Evolutionary conservation across 139 green algal species (phyloP).

Genomic region (Chlorella sp.): DNA sequence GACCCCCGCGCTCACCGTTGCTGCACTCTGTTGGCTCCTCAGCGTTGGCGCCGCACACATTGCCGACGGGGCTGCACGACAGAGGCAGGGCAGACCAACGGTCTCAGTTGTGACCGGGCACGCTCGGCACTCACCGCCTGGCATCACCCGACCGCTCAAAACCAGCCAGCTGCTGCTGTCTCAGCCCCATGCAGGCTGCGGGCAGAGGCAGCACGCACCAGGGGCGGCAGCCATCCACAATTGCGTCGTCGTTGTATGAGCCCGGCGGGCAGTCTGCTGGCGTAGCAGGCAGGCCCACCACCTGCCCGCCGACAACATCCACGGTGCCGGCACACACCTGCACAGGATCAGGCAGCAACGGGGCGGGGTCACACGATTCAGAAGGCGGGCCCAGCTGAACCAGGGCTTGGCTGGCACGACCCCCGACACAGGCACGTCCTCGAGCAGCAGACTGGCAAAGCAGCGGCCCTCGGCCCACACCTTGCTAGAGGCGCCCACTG

Average conservation of each 20-base stretch:
- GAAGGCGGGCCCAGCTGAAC: no score
- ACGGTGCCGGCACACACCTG: conserved; percentile 20
- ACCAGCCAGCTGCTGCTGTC: not conserved
- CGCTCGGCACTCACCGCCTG: no score
- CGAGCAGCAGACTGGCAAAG: no score
- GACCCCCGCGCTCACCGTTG: not conserved
- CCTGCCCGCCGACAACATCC: not conserved
- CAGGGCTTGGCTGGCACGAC: no score
- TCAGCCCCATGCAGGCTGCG: no score
- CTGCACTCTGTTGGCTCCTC: not conserved
- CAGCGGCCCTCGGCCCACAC: not conserved
- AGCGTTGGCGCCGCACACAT: not conserved
- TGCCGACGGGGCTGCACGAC: conserved; percentile 7
- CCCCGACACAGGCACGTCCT: no score
- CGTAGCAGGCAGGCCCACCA: not conserved
- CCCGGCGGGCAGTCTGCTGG: conserved; percentile 10
- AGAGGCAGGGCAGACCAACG: not conserved
- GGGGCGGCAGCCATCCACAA: conserved; percentile 15
- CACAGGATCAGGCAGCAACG: not conserved
- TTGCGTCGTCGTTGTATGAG: not conserved
- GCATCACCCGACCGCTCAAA: no score
- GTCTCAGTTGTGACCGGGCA: no score
- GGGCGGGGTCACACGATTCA: not conserved
- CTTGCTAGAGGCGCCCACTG: not conserved
- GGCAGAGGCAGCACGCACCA: conserved; percentile 9